Evolutionary conservation across 2,329 filamentous ascomycete genomes (phyloP), one percentile per base, ranked within the genome.

Genomic region (Sporothrix luriei): DNA sequence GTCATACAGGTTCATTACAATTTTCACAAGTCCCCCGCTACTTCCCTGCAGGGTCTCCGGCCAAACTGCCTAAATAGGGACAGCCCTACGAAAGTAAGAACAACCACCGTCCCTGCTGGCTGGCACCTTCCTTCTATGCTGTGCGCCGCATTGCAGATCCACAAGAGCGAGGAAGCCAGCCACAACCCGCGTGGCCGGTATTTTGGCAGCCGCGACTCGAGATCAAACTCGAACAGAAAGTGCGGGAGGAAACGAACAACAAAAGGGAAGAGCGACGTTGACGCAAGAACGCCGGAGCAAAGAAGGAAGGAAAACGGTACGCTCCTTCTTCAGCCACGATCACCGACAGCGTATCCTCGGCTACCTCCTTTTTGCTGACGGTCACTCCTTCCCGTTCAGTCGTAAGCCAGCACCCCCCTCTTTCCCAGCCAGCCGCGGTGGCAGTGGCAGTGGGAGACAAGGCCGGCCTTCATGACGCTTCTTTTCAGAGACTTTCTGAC

Each of bases 241-340:
- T 33, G 33, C 9, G 33, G 33, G 3, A 33, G 33, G 21, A 24
- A 3, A 21, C n/a, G 10, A 52, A 10, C 4, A 24, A 19, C 14
- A 55, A 6, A 5, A 38, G 11, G 46, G 16, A 51, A 29, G 40
- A 24, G n/a, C 33, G 33, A 26, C 21, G 33, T 33, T 33, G 11
- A 26, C 49, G 21, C 21, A 26, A 54, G 21, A 52, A 7, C 19
- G 49, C n/a, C n/a, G 24, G n/a, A 24, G 9, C 29, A n/a, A n/a
- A 33, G 62, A 65, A 51, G 43, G 62, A 65, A 26, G 26, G 62
- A 26, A 29, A 33, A 51, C n/a, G 38, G 55, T 61, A n/a, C 33
- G 55, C 33, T 61, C 55, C 33, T 61, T 43, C 64, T 49, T 66
- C 49, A 66, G 49, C 64, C 64, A 66, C 64, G n/a, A 29, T 14